Evolutionary conservation across 208 protist genomes (phyloP).

Genomic region (Acanthamoeba triangularis): DNA sequence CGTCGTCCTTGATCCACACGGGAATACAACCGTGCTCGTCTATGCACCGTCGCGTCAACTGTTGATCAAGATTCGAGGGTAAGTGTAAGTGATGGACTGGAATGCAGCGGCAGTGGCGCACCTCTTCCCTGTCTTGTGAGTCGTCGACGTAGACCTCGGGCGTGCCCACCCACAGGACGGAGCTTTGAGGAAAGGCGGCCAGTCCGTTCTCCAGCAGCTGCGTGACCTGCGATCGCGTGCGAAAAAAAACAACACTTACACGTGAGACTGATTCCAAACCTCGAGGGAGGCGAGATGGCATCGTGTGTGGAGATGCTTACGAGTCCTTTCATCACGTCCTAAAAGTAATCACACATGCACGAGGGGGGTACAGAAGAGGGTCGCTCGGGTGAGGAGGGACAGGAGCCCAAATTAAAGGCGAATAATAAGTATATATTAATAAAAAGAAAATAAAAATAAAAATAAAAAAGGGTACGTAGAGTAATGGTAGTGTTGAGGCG

Average conservation of each 20-base stretch:
- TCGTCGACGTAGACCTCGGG: conserved; percentile 52
- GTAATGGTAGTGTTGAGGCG: background rate
- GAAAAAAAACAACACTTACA: background rate
- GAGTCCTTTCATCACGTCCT: conserved; percentile 52
- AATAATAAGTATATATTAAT: background rate
- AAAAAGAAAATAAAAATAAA: background rate
- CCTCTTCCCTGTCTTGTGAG: conserved; percentile 5
- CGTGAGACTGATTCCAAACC: background rate
- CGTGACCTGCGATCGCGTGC: background rate
- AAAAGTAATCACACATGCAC: background rate
- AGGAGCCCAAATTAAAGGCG: background rate
- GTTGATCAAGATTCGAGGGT: background rate
- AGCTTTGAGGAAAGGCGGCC: conserved; percentile 17
- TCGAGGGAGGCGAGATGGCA: background rate
- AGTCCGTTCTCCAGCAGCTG: conserved; percentile 57
- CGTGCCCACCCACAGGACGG: conserved; percentile 53
- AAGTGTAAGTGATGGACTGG: background rate
- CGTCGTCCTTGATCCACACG: conserved; percentile 40
- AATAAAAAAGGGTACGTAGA: background rate
- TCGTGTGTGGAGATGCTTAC: background rate
- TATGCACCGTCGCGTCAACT: conserved; percentile 30
- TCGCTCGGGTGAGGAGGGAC: background rate
- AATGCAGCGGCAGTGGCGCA: background rate
- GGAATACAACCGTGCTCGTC: conserved; percentile 49
- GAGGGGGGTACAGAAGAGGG: background rate